Percentiles rank a stretch among this genome's conserved stretches.
Evolutionary conservation across 768 basidiomycete species (phyloP).

Genomic region (Amanita inopinata): DNA sequence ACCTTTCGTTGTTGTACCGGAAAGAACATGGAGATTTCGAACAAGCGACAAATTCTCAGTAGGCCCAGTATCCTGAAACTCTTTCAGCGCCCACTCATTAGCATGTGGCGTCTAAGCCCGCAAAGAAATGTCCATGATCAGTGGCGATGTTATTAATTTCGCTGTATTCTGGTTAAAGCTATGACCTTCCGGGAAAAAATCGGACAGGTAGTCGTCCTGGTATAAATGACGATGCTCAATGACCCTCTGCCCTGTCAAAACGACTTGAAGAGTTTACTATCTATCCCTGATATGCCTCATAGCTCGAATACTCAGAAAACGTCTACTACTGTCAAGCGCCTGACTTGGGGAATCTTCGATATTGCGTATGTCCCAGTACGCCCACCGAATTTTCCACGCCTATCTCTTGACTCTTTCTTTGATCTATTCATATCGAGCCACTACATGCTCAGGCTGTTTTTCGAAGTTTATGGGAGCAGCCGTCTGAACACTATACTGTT

Average conservation of each 20-base stretch:
- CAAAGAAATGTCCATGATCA: too few species aligned
- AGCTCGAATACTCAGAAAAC: background rate
- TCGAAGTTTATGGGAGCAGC: conserved; percentile 1
- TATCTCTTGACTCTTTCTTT: conserved; percentile 6
- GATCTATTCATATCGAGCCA: conserved; percentile 1
- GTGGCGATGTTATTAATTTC: background rate
- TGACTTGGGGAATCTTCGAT: conserved; percentile 27
- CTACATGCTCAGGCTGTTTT: conserved; percentile 5
- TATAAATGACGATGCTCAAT: background rate
- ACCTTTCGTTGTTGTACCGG: too few species aligned
- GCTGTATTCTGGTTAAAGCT: background rate
- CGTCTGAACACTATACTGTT: background rate
- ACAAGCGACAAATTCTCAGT: too few species aligned
- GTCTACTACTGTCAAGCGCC: conserved; percentile 12
- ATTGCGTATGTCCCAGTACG: conserved; percentile 20
- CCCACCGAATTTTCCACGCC: conserved; percentile 5
- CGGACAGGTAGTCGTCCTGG: background rate
- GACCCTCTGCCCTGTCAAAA: too few species aligned
- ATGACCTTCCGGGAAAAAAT: background rate
- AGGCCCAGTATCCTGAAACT: too few species aligned
- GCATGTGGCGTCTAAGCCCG: too few species aligned
- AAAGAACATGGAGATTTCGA: too few species aligned
- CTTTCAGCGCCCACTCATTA: too few species aligned
- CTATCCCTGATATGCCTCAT: background rate
- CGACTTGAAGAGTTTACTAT: background rate